phyloP scores from a whole-genome alignment of 2,329 filamentous ascomycete species.

The Pyricularia grisea region DNA sequence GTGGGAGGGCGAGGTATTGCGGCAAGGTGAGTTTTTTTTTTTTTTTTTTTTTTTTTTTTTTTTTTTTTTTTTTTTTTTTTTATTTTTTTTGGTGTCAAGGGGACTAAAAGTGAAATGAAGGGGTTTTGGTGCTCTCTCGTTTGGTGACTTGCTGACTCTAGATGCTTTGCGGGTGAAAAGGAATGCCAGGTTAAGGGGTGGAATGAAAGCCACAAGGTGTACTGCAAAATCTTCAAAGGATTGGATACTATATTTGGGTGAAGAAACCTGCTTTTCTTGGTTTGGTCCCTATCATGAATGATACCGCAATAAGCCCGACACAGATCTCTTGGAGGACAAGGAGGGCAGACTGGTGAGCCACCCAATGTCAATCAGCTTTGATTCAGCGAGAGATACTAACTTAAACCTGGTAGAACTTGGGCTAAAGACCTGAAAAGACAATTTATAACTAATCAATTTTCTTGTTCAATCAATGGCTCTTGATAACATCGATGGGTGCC shows the following conservation, averaged over 20 bases:
- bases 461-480: not conserved
- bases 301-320: not conserved
- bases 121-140: not conserved
- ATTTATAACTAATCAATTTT: no score
- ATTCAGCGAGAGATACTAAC: not conserved
- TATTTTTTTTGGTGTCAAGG: no score
- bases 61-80: not conserved
- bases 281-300: not conserved
- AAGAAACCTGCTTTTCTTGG: not conserved
- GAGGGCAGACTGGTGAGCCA: not conserved
- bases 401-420: not conserved
- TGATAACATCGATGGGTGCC: not conserved
- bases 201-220: slow-evolving; percentile 31
- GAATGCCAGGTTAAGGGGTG: slow-evolving; percentile 33
- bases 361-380: not conserved
- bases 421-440: no score
- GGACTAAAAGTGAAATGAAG: not conserved
- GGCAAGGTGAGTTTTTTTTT: no score
- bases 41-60: slow-evolving; percentile 10
- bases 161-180: slow-evolving; percentile 13
- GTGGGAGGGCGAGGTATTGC: slow-evolving; percentile 33
- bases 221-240: slow-evolving; percentile 32
- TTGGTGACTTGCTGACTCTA: not conserved
- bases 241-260: slow-evolving; percentile 25
- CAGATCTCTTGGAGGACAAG: not conserved